Conservation (phyloP, 768 basidiomycete species). For the Tylopilus sp. region DNA sequence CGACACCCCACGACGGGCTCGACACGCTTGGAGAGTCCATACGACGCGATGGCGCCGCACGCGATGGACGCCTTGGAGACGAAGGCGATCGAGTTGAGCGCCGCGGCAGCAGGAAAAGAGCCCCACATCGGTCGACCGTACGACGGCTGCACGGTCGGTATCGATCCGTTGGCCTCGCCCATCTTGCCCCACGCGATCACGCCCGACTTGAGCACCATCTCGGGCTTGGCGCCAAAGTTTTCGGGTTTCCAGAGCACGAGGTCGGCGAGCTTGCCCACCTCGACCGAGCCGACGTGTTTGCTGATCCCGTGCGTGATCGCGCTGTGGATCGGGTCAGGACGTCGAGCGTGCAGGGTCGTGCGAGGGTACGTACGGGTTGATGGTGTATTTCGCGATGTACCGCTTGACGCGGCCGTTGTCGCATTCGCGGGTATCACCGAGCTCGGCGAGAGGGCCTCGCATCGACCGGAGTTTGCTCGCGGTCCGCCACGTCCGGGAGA, state of each 20-base stretch:
- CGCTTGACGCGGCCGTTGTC: slow-evolving; percentile 94
- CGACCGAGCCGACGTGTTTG: slow-evolving; percentile 81
- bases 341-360: too few relatives aligned
- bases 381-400: slow-evolving; percentile 93
- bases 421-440: slow-evolving; percentile 41
- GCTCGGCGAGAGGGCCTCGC: slow-evolving; percentile 63
- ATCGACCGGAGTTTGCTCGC: slow-evolving; percentile 90
- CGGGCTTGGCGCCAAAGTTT: slow-evolving; percentile 88
- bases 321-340: too few relatives aligned
- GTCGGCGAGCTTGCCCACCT: slow-evolving; percentile 82
- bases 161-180: slow-evolving; percentile 96
- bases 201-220: slow-evolving; percentile 94
- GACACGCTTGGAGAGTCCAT: slow-evolving; percentile 66
- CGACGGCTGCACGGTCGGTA: slow-evolving; percentile 92
- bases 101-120: slow-evolving; percentile 68
- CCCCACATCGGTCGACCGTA: slow-evolving; percentile 95
- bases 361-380: slow-evolving; percentile 86
- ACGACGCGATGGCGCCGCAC: slow-evolving; percentile 55
- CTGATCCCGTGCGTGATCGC: slow-evolving; percentile 94
- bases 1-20: slow-evolving; percentile 79
- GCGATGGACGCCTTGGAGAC: slow-evolving; percentile 73
- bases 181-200: slow-evolving; percentile 93
- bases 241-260: slow-evolving; percentile 95
- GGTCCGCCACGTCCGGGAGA: slow-evolving; percentile 92
- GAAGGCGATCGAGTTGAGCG: slow-evolving; percentile 81